These are phyloP conservation scores for Penicillium alfredii DNA, from an alignment of 495 filamentous ascomycete genomes.

Conservation along the genomic window DNA sequence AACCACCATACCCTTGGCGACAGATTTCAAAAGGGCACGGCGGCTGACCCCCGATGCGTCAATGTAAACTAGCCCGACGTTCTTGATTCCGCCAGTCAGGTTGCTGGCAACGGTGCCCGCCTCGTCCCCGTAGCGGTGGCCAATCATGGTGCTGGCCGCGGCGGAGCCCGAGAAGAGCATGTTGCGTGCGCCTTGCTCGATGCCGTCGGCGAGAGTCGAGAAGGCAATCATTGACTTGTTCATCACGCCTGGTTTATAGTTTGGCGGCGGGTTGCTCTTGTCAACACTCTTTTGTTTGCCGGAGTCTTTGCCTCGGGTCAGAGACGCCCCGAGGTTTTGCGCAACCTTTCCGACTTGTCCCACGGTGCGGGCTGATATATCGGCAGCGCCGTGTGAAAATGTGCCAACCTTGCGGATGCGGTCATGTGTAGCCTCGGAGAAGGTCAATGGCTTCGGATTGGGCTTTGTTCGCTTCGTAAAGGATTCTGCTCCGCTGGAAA, in stretches of 20 bases:
- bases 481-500: slow-evolving; percentile 68
- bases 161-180: slow-evolving; percentile 65
- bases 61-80: slow-evolving; percentile 96
- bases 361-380: slow-evolving; percentile 76
- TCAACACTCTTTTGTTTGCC: slow-evolving; percentile 52
- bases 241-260: slow-evolving; percentile 81
- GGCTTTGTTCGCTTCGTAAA: slow-evolving; percentile 78
- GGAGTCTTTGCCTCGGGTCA: slow-evolving; percentile 58
- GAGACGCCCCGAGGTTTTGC: slow-evolving; percentile 77
- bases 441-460: slow-evolving; percentile 70
- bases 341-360: slow-evolving; percentile 73
- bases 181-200: slow-evolving; percentile 74
- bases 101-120: slow-evolving; percentile 67
- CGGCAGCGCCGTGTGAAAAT: slow-evolving; percentile 69
- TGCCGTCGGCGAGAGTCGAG: slow-evolving; percentile 87
- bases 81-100: slow-evolving; percentile 81
- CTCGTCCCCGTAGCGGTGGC: slow-evolving; percentile 78
- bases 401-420: slow-evolving; percentile 80
- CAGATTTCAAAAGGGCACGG: slow-evolving; percentile 79
- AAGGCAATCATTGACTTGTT: slow-evolving; percentile 97
- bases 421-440: slow-evolving; percentile 77
- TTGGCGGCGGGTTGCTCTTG: slow-evolving; percentile 49
- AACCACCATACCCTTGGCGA: slow-evolving; percentile 98
- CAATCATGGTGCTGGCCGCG: slow-evolving; percentile 74
- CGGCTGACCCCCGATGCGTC: slow-evolving; percentile 89